Percentiles rank a stretch among this genome's conserved stretches.
phyloP scores from a whole-genome alignment of 2,329 filamentous ascomycete species.

The Colletotrichum sansevieriae region DNA sequence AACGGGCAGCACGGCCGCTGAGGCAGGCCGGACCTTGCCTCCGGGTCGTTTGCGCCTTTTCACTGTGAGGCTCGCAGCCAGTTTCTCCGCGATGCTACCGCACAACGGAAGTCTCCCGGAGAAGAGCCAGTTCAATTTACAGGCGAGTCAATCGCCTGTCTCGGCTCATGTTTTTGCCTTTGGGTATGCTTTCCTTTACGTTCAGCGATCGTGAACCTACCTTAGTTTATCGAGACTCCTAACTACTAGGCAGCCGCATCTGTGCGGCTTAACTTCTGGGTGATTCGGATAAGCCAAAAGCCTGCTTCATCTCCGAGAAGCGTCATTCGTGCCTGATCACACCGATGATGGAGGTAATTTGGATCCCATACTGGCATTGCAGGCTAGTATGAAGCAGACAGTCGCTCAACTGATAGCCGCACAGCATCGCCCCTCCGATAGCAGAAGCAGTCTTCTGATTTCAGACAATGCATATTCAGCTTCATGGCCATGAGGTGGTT shows the following conservation, averaged over 20 bases:
- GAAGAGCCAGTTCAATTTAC: background rate
- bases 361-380: too few species aligned
- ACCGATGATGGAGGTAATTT: too few species aligned
- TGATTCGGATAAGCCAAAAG: too few species aligned
- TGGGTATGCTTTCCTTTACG: slow-evolving; percentile 4
- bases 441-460: background rate
- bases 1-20: slow-evolving; percentile 10
- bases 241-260: background rate
- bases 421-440: background rate
- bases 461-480: slow-evolving; percentile 10
- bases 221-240: slow-evolving; percentile 12
- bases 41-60: slow-evolving; percentile 14
- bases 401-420: background rate
- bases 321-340: background rate
- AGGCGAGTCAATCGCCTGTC: slow-evolving; percentile 27
- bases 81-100: slow-evolving; percentile 17
- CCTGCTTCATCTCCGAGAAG: background rate
- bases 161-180: slow-evolving; percentile 28
- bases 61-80: background rate
- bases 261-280: background rate
- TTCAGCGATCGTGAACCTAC: slow-evolving; percentile 1
- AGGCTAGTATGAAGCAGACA: too few species aligned
- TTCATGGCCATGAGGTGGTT: background rate
- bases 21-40: slow-evolving; percentile 9
- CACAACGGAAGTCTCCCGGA: slow-evolving; percentile 6